Evolutionary conservation across 345 rosid genomes (phyloP).

Genomic region (Salix arbutifolia): DNA sequence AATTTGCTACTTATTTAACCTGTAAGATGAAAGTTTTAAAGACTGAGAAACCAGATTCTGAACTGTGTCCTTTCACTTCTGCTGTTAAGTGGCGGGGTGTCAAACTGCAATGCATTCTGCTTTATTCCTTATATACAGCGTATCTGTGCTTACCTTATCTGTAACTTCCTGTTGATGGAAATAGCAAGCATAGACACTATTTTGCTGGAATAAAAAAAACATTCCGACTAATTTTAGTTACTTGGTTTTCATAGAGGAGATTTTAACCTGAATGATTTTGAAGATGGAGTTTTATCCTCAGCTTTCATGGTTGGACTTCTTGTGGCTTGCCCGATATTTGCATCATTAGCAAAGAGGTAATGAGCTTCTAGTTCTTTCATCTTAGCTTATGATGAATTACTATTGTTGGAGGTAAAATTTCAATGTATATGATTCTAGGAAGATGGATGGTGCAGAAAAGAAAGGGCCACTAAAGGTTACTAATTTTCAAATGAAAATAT

Average conservation of each 20-base stretch:
- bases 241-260: conserved; percentile 53
- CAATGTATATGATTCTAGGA: neutral
- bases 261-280: conserved; percentile 71
- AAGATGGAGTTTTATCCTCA: conserved; percentile 88
- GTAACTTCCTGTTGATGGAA: neutral
- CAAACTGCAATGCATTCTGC: neutral
- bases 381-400: neutral
- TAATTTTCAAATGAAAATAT: neutral
- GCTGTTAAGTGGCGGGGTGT: neutral
- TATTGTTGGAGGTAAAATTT: neutral
- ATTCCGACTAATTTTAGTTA: neutral
- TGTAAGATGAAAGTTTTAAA: neutral
- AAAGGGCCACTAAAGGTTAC: neutral
- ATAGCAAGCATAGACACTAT: neutral
- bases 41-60: neutral
- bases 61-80: neutral
- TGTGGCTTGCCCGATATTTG: conserved; percentile 87
- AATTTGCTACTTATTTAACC: neutral
- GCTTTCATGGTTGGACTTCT: conserved; percentile 99
- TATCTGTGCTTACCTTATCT: neutral
- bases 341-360: conserved; percentile 79
- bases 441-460: neutral
- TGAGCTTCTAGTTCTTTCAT: neutral
- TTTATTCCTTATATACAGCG: neutral
- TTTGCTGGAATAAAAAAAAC: neutral